Base-by-base conservation (phyloP, 495 filamentous ascomycete genomes). In the Penicillium tannophilum region DNA sequence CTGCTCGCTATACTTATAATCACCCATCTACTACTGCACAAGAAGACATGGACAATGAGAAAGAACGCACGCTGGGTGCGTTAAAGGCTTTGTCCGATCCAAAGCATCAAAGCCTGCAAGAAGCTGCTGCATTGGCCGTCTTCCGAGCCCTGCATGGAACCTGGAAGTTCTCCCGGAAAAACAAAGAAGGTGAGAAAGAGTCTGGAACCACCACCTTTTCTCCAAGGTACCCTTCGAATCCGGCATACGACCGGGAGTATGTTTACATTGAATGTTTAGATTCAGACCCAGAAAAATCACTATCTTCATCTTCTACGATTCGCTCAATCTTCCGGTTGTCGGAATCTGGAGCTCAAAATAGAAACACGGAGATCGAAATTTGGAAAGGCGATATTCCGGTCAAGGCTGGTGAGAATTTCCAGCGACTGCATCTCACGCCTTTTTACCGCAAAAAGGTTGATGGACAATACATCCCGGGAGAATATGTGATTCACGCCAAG, bases 121-220 rank as follows among this genome's bases (percentile, higher is more conserved):
- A 48, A 16, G 65, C 62, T 16, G 61, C 64, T 6, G 62, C 70
- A 23, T 59, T 55, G 10, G 89, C 87, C 0, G 80, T 89, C 5
- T 93, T 93, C 64, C 76, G 89, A 35, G 88, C 84, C 4, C 72
- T 95, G 1, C 87, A 93, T 6, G 92, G 92, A 5, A 67, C 73
- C 19, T 96, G 92, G 92, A 77, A 65, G 9, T 75, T 88, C 19
- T 74, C 77, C 10, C 81, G 82, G 3, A 66, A 68, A 39, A 48
- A 62, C 65, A 7, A 61, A 0, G 73, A 43, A 26, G 52, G 45
- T 11, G 8, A 24, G 11, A 45, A 49, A 42, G 23, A 19, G 0
- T 45, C 69, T 11, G 90, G 90, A 12, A 80, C 72, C 2, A 85
- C 88, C 20, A 74, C 66, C 7, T 92, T 94, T 58, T 70, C 82